Evolutionary conservation across 441 rosid genomes (phyloP).

Genomic region (Erodium moschatum): DNA sequence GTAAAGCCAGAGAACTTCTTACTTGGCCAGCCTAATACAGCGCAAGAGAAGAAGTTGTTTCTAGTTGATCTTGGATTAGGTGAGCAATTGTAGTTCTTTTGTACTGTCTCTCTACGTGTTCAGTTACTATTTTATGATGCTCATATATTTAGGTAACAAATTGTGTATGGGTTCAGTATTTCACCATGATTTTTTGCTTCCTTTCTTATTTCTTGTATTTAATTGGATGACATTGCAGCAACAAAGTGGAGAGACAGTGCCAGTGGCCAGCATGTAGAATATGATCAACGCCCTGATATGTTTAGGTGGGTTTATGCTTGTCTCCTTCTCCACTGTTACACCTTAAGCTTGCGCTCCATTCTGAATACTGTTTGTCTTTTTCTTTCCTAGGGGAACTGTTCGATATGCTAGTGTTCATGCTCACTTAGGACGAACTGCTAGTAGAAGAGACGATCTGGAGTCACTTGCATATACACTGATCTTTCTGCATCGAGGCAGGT

Average conservation of each 20-base stretch:
- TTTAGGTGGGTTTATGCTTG: constrained; percentile 51
- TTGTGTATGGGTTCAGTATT: no score
- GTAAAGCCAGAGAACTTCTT: constrained; percentile 51
- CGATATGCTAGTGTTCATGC: constrained; percentile 40
- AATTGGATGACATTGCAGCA: constrained; percentile 39
- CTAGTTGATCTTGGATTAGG: constrained; percentile 98
- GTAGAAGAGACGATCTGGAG: constrained; percentile 96
- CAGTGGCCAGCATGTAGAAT: constrained; percentile 76
- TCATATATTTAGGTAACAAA: no score
- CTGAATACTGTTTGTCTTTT: constrained; percentile 17
- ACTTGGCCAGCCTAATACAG: constrained; percentile 77
- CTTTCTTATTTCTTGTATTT: constrained; percentile 13
- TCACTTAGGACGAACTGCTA: constrained; percentile 92
- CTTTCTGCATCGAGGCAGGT: constrained; percentile 80
- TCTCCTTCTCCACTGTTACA: background rate
- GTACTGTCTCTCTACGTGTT: no score
- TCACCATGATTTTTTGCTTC: background rate
- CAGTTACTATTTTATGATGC: no score
- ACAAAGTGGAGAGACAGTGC: constrained; percentile 91
- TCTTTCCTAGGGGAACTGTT: constrained; percentile 23
- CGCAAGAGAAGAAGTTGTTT: constrained; percentile 88
- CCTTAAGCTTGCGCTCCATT: background rate
- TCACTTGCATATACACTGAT: constrained; percentile 93
- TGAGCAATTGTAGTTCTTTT: constrained; percentile 21
- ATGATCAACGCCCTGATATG: constrained; percentile 99